Percentiles rank a stretch among this genome's conserved stretches.
Evolutionary conservation across 495 filamentous ascomycete genomes (phyloP).

Genomic region (Monascus purpureus): DNA sequence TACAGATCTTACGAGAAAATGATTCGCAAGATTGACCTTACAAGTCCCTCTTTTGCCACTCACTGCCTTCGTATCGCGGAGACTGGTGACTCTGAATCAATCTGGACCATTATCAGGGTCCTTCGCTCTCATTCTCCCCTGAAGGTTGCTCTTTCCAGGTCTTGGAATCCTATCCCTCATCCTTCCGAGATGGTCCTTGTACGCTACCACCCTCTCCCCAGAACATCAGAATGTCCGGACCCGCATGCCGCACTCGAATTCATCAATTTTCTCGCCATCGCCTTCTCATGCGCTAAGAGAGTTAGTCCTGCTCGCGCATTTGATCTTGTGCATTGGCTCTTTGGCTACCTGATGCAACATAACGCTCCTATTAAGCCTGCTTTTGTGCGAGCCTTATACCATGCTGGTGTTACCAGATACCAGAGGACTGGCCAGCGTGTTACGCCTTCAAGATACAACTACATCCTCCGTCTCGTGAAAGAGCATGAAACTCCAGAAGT

Average conservation of each 20-base stretch:
- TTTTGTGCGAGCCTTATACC: constrained; percentile 30
- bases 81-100: constrained; percentile 16
- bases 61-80: constrained; percentile 17
- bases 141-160: constrained; percentile 22
- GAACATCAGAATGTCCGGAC: constrained; percentile 14
- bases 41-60: constrained; percentile 14
- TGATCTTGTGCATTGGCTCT: constrained; percentile 26
- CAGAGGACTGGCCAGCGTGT: constrained; percentile 18
- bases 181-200: constrained; percentile 18
- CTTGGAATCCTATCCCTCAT: constrained; percentile 15
- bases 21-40: constrained; percentile 22
- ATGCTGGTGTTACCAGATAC: constrained; percentile 30
- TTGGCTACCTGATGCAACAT: constrained; percentile 20
- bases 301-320: constrained; percentile 23
- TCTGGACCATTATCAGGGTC: constrained; percentile 22
- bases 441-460: constrained; percentile 15
- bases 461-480: constrained; percentile 21
- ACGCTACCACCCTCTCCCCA: constrained; percentile 14
- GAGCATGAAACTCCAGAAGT: constrained; percentile 12
- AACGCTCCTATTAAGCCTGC: constrained; percentile 23
- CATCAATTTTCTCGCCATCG: constrained; percentile 24
- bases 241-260: constrained; percentile 23
- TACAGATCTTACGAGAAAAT: constrained; percentile 16
- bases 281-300: constrained; percentile 17
- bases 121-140: constrained; percentile 25